phyloP scores from a whole-genome alignment of 139 green algal genomes.

The Chlorella vulgaris region DNA sequence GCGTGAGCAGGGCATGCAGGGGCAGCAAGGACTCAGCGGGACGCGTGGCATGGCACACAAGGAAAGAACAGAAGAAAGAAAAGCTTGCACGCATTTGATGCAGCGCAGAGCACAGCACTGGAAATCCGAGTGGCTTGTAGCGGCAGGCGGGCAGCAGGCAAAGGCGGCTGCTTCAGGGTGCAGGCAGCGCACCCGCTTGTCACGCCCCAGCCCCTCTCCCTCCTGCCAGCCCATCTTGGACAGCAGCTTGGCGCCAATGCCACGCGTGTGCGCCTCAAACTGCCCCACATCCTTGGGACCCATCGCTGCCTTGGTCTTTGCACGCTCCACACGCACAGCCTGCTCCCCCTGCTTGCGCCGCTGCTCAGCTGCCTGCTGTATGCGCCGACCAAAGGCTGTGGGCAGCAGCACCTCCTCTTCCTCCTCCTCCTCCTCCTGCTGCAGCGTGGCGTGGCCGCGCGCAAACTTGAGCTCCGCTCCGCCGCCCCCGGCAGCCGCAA shows the following conservation, averaged over 20 bases:
- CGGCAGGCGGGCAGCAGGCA: too few relatives aligned
- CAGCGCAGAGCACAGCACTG: too few relatives aligned
- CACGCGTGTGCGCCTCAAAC: slow-evolving; percentile 89
- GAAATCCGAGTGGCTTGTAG: not conserved
- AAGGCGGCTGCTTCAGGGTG: too few relatives aligned
- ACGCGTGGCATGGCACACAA: too few relatives aligned
- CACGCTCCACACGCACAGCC: slow-evolving; percentile 10
- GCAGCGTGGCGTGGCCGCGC: slow-evolving; percentile 11
- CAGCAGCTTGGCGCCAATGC: slow-evolving; percentile 90
- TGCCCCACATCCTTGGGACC: slow-evolving; percentile 52
- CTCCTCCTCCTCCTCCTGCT: slow-evolving; percentile 38
- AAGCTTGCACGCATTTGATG: too few relatives aligned
- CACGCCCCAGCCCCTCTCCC: slow-evolving; percentile 71
- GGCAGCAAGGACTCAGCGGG: too few relatives aligned
- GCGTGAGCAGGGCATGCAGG: too few relatives aligned
- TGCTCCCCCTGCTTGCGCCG: slow-evolving; percentile 52
- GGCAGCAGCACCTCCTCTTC: slow-evolving; percentile 70
- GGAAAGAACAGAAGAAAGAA: too few relatives aligned
- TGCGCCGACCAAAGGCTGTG: slow-evolving; percentile 74
- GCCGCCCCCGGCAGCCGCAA: slow-evolving; percentile 9
- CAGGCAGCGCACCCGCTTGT: slow-evolving; percentile 29
- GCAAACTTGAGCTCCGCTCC: slow-evolving; percentile 48
- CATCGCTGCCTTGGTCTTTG: not conserved
- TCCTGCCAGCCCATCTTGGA: slow-evolving; percentile 93
- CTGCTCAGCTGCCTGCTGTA: slow-evolving; percentile 43